A percentile compares a stretch with the other conserved stretches of the same genome.
Evolutionary conservation across 371 early-diverging fungal genomes (phyloP).

Genomic region (Mucor velutinosus): DNA sequence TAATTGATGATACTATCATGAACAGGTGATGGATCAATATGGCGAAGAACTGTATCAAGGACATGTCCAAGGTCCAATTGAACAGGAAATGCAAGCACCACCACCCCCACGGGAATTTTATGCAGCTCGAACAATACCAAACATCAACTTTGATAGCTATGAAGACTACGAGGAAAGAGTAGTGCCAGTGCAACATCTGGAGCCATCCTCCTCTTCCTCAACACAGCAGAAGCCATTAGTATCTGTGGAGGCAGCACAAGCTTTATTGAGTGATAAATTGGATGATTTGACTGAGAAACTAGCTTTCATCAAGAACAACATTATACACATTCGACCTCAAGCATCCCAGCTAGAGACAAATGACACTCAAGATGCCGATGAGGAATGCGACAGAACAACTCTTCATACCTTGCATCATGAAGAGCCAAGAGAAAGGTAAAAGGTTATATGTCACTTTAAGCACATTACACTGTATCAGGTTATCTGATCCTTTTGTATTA

Average conservation of each 20-base stretch:
- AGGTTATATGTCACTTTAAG: neutral
- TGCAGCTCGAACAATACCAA: constrained; percentile 37
- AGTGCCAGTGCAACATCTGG: neutral
- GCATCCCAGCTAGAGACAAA: constrained; percentile 5
- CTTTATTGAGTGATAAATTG: constrained; percentile 29
- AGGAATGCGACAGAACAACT: constrained; percentile 23
- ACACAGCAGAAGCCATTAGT: constrained; percentile 8
- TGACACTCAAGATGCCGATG: neutral
- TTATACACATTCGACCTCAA: constrained; percentile 28
- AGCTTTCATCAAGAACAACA: constrained; percentile 37
- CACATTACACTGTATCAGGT: neutral
- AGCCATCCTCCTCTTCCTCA: neutral
- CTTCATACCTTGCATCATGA: constrained; percentile 16
- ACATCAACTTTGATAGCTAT: constrained; percentile 3
- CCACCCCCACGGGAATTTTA: constrained; percentile 32
- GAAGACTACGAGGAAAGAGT: constrained; percentile 9
- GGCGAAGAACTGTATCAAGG: constrained; percentile 35
- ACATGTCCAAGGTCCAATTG: constrained; percentile 20
- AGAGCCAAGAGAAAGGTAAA: constrained; percentile 19
- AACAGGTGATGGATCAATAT: constrained; percentile 33
- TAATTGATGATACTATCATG: neutral
- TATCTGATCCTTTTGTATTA: neutral
- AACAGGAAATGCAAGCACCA: constrained; percentile 38
- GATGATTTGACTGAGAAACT: constrained; percentile 46
- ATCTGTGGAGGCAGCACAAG: constrained; percentile 27